phyloP scores from a whole-genome alignment of 306 rosid species.

The Purshia tridentata region DNA sequence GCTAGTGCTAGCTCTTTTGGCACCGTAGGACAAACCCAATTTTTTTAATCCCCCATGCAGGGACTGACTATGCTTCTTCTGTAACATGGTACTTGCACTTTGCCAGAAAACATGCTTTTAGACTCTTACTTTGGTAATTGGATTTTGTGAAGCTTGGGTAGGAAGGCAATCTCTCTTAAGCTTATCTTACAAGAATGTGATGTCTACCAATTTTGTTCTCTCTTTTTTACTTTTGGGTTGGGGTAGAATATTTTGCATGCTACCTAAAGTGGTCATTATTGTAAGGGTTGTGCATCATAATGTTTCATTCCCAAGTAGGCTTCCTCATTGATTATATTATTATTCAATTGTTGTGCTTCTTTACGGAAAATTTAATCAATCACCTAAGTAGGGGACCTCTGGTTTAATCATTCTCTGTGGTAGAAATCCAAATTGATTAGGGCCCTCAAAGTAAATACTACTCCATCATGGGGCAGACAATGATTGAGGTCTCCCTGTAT shows the following conservation, averaged over 20 bases:
- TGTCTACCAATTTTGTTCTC: background rate
- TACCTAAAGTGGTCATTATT: background rate
- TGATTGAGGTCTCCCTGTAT: background rate
- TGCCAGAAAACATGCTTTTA: background rate
- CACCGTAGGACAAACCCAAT: constrained; percentile 16
- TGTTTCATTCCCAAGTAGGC: constrained; percentile 17
- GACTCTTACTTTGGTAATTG: background rate
- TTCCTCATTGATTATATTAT: constrained; percentile 16
- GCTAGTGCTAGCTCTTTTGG: background rate
- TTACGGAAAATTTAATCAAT: background rate
- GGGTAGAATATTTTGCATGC: background rate
- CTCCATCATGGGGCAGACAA: background rate
- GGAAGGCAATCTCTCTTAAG: background rate
- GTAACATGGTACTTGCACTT: too few relatives aligned
- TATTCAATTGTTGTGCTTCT: constrained; percentile 4
- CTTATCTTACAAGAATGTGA: background rate
- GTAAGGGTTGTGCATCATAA: constrained; percentile 5
- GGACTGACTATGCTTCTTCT: too few relatives aligned
- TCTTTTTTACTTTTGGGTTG: background rate
- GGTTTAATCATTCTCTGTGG: background rate
- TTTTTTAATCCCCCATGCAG: background rate
- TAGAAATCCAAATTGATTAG: background rate
- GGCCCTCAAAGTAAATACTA: constrained; percentile 12
- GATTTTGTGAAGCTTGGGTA: background rate
- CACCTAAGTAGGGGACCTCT: constrained; percentile 19